These are phyloP conservation scores for Chrysanthemum makinoi DNA, from an alignment of 129 eudicot genomes.

Conservation along the genomic window DNA sequence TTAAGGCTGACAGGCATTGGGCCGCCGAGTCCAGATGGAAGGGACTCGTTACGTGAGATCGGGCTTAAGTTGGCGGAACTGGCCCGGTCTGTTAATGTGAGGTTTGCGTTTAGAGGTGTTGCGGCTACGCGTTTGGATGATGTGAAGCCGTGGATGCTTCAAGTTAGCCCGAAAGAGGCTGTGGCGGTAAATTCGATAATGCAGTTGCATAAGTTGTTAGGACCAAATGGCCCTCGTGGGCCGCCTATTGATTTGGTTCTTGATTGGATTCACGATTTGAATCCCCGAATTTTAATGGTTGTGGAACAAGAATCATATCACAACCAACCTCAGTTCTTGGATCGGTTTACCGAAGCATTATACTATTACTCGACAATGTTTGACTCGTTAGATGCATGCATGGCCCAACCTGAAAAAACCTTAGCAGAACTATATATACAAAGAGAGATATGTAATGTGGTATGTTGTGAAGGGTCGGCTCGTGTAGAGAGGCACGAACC, in stretches of 20 bases:
- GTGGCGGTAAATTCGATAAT: slow-evolving; percentile 74
- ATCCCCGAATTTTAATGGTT: slow-evolving; percentile 64
- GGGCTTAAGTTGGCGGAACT: slow-evolving; percentile 61
- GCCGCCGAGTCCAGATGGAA: slow-evolving; percentile 48
- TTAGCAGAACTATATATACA: slow-evolving; percentile 63
- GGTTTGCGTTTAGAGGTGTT: slow-evolving; percentile 63
- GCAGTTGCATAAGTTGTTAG: slow-evolving; percentile 59
- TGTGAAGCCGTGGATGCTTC: slow-evolving; percentile 64
- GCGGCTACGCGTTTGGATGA: slow-evolving; percentile 56
- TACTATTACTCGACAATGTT: slow-evolving; percentile 81
- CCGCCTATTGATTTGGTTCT: slow-evolving; percentile 46
- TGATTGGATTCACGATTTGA: slow-evolving; percentile 43
- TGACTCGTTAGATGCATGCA: slow-evolving; percentile 68
- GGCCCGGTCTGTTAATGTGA: slow-evolving; percentile 66
- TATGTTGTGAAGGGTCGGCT: slow-evolving; percentile 66
- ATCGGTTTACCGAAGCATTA: slow-evolving; percentile 63
- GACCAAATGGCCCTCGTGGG: slow-evolving; percentile 28
- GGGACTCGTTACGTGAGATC: slow-evolving; percentile 55
- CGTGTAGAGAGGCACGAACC: slow-evolving; percentile 84
- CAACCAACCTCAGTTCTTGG: slow-evolving; percentile 57
- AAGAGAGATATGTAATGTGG: slow-evolving; percentile 72
- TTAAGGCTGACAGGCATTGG: slow-evolving; percentile 70
- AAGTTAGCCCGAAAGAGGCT: slow-evolving; percentile 55
- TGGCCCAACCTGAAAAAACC: slow-evolving; percentile 41
- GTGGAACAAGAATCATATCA: slow-evolving; percentile 88